These are phyloP conservation scores for Fusarium sp. DNA, from an alignment of 2,329 filamentous ascomycete genomes.

Conservation along the genomic window DNA sequence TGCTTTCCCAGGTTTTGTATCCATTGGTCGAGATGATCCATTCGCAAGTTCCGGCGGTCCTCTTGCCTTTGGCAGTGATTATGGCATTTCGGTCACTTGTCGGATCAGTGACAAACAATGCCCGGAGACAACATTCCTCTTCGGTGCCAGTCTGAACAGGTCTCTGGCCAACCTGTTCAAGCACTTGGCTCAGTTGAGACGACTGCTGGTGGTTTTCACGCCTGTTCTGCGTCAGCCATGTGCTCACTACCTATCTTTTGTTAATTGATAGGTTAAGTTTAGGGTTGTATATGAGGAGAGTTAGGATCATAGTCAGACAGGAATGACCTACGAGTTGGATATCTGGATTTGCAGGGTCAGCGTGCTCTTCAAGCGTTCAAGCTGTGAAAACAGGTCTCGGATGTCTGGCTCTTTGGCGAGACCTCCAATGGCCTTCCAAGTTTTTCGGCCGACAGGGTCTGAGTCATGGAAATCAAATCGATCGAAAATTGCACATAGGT, in stretches of 20 bases:
- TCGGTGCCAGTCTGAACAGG: neutral
- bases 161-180: too few relatives aligned
- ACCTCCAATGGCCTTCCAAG: constrained; percentile 19
- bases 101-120: constrained; percentile 21
- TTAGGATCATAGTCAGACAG: too few relatives aligned
- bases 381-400: neutral
- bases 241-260: too few relatives aligned
- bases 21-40: constrained; percentile 16
- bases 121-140: constrained; percentile 1
- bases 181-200: too few relatives aligned
- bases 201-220: too few relatives aligned
- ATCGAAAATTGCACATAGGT: neutral
- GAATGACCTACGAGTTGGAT: neutral
- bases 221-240: neutral
- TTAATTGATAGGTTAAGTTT: too few relatives aligned
- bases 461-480: neutral
- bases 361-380: constrained; percentile 7
- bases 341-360: neutral
- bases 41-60: constrained; percentile 19
- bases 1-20: constrained; percentile 8
- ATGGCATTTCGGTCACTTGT: constrained; percentile 14
- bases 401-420: constrained; percentile 12
- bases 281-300: too few relatives aligned
- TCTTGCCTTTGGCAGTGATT: constrained; percentile 14
- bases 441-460: neutral